These are phyloP conservation scores for Teratosphaeria pseudoeucalypti DNA, from an alignment of 2,329 filamentous ascomycete species.

Conservation along the genomic window DNA sequence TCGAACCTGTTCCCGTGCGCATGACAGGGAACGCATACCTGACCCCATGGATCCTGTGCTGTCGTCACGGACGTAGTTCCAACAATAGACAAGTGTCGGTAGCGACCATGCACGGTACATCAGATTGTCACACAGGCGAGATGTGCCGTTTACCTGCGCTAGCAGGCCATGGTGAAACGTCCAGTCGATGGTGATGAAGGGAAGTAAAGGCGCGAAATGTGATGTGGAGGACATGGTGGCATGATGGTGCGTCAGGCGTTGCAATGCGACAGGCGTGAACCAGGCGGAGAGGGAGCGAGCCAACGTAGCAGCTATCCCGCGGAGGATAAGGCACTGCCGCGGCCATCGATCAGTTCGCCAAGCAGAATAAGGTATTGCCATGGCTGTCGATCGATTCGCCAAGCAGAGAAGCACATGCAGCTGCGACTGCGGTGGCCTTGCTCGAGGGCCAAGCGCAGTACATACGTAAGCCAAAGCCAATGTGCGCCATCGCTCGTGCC, in stretches of 20 bases:
- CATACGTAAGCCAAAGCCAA: too few relatives aligned
- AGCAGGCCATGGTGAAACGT: not conserved
- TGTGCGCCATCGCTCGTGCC: too few relatives aligned
- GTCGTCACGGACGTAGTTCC: not conserved
- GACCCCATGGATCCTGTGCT: not conserved
- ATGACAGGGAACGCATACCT: not conserved
- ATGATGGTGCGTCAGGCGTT: not conserved
- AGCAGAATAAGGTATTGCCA: not conserved
- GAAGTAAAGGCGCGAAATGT: not conserved
- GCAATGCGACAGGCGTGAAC: not conserved
- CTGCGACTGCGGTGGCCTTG: not conserved
- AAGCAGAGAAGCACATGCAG: not conserved
- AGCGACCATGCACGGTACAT: not conserved
- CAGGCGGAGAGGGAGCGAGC: not conserved
- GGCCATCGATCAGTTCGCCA: not conserved
- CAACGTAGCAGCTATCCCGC: not conserved
- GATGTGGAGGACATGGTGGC: not conserved
- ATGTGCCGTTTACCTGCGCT: not conserved
- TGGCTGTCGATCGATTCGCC: not conserved
- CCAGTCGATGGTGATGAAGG: not conserved
- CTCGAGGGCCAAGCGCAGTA: not conserved
- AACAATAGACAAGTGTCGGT: not conserved
- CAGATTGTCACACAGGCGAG: not conserved
- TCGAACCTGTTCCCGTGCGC: not conserved
- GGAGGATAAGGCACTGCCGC: not conserved